Conservation (phyloP, 352 stramenopile species). For the Ophiocytium majus region DNA sequence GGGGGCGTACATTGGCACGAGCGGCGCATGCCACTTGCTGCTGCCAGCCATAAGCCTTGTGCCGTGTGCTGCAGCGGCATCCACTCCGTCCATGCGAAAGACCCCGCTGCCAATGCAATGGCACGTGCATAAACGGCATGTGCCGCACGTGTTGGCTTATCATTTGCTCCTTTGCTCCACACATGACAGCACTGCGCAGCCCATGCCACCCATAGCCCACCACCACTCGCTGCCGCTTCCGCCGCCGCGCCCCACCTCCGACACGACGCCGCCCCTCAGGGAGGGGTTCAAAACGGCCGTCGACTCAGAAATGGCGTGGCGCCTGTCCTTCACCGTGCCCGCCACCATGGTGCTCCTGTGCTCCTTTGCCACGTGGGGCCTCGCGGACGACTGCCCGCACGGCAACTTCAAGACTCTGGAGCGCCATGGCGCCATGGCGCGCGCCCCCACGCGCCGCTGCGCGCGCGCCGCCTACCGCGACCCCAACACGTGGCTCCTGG, state of each 20-base stretch:
- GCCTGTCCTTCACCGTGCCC: constrained; percentile 82
- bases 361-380: constrained; percentile 69
- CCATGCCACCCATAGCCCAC: too few relatives aligned
- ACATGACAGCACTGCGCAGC: too few relatives aligned
- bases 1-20: too few relatives aligned
- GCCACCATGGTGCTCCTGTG: constrained; percentile 75
- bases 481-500: constrained; percentile 75
- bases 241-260: too few relatives aligned
- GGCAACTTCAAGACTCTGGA: constrained; percentile 82
- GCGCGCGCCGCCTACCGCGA: constrained; percentile 26
- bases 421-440: constrained; percentile 63
- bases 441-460: neutral
- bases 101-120: too few relatives aligned
- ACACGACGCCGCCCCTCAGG: too few relatives aligned
- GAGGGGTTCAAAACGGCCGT: constrained; percentile 66
- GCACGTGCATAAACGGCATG: too few relatives aligned
- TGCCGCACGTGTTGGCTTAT: too few relatives aligned
- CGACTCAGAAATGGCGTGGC: constrained; percentile 76
- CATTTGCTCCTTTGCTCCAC: too few relatives aligned
- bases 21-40: constrained; percentile 70
- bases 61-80: too few relatives aligned
- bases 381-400: constrained; percentile 81
- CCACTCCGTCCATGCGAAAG: too few relatives aligned
- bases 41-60: constrained; percentile 77
- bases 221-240: too few relatives aligned